Evolutionary conservation across 768 basidiomycete species (phyloP), one percentile per base, ranked within the genome.

Genomic region (Lactarius tabidus): DNA sequence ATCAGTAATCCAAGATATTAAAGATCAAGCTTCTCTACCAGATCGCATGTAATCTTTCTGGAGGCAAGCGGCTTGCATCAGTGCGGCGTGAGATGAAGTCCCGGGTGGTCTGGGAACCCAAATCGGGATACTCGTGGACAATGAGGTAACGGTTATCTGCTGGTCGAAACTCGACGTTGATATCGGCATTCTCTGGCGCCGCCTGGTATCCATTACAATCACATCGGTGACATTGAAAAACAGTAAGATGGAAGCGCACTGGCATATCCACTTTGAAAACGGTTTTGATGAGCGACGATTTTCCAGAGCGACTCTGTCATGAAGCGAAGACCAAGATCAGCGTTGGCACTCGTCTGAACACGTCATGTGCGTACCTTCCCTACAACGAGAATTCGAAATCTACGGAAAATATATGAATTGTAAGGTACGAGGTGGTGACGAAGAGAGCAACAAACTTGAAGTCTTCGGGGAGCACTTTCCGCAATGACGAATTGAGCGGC

Each of bases 381-480:
- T 2, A 57, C 38, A n/a, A 60, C 55, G 55, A 65, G 60, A 61
- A 65, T 41, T 35, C 55, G 60, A 38, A 65, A 61, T 39, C 64
- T 65, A 55, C 26, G n/a, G 45, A 52, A 1, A 5, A 31, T 20
- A 48, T 10, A 28, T 41, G 17, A 35, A 23, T 61, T 39, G 28
- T 35, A 28, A 45, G 43, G 26, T 26, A 7, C 14, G 17, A 17
- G 53, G 5, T 14, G 10, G 26, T 33, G 7, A 39, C 17, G 36
- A 31, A 36, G 23, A 9, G 8, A 8, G 33, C 33, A 33, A 20
- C 45, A 28, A 15, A 61, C 64, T 53, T 65, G 29, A 48, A 61
- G 45, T 60, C 26, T 18, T 61, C 31, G 15, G 59, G 26, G 55
- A 65, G 54, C 15, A 17, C 15, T 18, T 38, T n/a, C 6, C 45